Percentiles rank a stretch among this genome's conserved stretches.
Evolutionary conservation across 176 grass and related monocot genomes (phyloP).

Genomic region (Oryza coarctata): DNA sequence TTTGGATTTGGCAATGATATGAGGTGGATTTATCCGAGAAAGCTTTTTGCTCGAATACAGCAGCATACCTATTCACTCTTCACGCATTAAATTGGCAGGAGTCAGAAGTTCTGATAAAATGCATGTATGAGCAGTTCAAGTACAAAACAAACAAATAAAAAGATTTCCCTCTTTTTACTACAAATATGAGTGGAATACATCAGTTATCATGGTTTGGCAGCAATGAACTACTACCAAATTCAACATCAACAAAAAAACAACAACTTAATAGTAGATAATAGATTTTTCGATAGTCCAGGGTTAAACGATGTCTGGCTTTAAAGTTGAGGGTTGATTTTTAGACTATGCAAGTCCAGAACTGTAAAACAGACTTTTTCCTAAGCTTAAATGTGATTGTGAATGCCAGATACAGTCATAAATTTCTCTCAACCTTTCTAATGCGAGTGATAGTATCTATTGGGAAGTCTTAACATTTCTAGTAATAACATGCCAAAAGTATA

Average conservation of each 20-base stretch:
- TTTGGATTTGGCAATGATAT: too few species aligned
- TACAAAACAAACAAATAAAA: not conserved
- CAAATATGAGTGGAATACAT: not conserved
- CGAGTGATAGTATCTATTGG: not conserved
- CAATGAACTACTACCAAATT: constrained; percentile 17
- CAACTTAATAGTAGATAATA: not conserved
- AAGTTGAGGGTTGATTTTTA: too few species aligned
- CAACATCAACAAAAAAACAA: not conserved
- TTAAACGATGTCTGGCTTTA: too few species aligned
- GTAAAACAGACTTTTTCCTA: not conserved
- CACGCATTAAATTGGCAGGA: not conserved
- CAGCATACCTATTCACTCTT: not conserved
- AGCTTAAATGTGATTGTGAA: not conserved
- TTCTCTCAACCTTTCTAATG: not conserved
- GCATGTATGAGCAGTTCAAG: constrained; percentile 1
- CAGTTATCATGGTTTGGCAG: not conserved
- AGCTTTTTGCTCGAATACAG: not conserved
- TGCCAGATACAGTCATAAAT: not conserved
- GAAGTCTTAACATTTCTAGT: constrained; percentile 6
- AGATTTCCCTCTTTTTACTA: not conserved
- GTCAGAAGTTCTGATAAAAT: too few species aligned
- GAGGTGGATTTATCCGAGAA: too few species aligned
- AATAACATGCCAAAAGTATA: not conserved
- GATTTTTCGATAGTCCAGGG: too few species aligned
- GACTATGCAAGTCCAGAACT: too few species aligned